Conservation (phyloP, 306 rosid species). For the Pachyrhizus erosus region DNA sequence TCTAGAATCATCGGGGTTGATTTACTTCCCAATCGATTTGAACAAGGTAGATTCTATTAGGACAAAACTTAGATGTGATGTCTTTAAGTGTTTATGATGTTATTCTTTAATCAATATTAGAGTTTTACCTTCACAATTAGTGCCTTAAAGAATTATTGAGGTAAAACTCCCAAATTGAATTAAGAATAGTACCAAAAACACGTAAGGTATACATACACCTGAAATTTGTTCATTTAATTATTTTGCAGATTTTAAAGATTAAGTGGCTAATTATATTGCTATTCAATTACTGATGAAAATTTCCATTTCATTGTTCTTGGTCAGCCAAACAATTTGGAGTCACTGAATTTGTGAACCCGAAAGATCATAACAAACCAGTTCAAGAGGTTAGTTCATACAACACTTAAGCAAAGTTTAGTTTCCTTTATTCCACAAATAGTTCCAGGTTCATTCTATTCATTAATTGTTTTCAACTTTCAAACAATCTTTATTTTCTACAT, state of each 20-base stretch:
- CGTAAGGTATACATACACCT: not conserved
- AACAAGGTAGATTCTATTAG: constrained; percentile 51
- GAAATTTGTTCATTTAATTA: not conserved
- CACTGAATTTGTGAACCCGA: constrained; percentile 75
- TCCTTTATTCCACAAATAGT: not conserved
- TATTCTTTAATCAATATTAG: not conserved
- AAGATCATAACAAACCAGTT: constrained; percentile 67
- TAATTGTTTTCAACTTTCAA: not conserved
- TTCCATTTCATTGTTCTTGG: not conserved
- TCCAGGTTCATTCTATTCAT: not conserved
- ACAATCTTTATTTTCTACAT: not conserved
- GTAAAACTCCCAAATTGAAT: not conserved
- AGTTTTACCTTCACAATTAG: not conserved
- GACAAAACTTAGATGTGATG: not conserved
- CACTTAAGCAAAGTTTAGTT: not conserved
- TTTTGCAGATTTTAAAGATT: not conserved
- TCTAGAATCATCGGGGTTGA: constrained; percentile 76
- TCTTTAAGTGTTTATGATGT: not conserved
- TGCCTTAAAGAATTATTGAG: not conserved
- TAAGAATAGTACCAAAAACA: not conserved
- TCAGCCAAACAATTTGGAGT: constrained; percentile 73
- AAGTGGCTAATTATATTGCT: not conserved
- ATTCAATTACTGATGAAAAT: not conserved
- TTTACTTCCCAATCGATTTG: constrained; percentile 59
- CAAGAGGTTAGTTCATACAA: constrained; percentile 54